Evolutionary conservation across 768 basidiomycete species (phyloP).

Genomic region (Crucibulum laeve): DNA sequence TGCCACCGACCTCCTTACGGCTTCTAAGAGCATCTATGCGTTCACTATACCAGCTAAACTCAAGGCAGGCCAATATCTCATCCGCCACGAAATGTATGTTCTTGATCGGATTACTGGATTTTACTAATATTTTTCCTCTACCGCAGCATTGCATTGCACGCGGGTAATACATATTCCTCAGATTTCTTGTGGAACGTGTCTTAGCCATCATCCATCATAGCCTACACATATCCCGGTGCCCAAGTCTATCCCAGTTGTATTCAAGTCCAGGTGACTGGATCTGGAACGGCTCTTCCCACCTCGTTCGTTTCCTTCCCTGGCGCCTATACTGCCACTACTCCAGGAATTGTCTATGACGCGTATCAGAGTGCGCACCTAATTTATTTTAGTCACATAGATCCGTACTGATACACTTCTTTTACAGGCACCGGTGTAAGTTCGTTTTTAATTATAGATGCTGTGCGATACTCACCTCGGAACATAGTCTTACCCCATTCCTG

Average conservation of each 20-base stretch:
- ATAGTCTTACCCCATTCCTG: slow-evolving; percentile 36
- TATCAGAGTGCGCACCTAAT: slow-evolving; percentile 24
- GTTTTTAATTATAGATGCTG: slow-evolving; percentile 6
- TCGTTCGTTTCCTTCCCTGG: slow-evolving; percentile 48
- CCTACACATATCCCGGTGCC: slow-evolving; percentile 35
- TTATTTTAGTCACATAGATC: neutral
- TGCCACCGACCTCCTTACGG: slow-evolving; percentile 32
- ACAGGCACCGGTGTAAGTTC: slow-evolving; percentile 24
- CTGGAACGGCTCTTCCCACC: slow-evolving; percentile 37
- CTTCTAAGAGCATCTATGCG: slow-evolving; percentile 35
- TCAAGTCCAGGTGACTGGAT: slow-evolving; percentile 41
- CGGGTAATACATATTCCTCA: slow-evolving; percentile 14
- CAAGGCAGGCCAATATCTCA: slow-evolving; percentile 43
- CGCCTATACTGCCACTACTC: slow-evolving; percentile 32
- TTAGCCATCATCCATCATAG: slow-evolving; percentile 10
- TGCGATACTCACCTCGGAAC: neutral
- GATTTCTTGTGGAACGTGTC: neutral
- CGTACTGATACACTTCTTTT: slow-evolving; percentile 1
- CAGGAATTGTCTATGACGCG: slow-evolving; percentile 31
- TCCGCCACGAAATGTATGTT: slow-evolving; percentile 42
- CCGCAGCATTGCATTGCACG: slow-evolving; percentile 34
- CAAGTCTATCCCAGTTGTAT: slow-evolving; percentile 44
- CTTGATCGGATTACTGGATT: neutral
- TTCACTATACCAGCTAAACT: slow-evolving; percentile 44
- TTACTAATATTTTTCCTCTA: neutral